These are phyloP conservation scores for Lignosus rhinocerotis DNA, from an alignment of 1,284 basidiomycete species.

Conservation along the genomic window DNA sequence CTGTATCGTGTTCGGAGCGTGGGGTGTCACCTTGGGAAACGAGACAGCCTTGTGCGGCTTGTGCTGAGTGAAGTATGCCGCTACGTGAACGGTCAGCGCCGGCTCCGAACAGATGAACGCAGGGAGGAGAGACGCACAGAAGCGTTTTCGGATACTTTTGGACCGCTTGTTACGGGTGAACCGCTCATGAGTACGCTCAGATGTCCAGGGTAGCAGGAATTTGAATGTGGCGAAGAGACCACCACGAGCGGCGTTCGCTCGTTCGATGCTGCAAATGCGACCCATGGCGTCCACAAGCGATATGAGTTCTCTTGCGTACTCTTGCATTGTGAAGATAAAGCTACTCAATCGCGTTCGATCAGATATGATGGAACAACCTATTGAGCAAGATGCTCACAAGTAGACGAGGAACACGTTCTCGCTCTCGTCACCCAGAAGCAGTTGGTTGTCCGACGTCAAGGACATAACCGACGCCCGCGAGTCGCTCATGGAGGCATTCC, in stretches of 20 bases:
- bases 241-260: conserved; percentile 41
- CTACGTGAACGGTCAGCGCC: conserved; percentile 35
- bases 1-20: conserved; percentile 83
- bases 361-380: background rate
- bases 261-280: conserved; percentile 67
- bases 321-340: conserved; percentile 92
- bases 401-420: conserved; percentile 86
- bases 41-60: conserved; percentile 61
- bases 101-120: background rate
- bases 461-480: conserved; percentile 36
- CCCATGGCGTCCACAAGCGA: conserved; percentile 82
- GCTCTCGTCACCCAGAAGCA: conserved; percentile 47
- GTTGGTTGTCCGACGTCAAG: conserved; percentile 36
- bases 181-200: conserved; percentile 1
- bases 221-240: conserved; percentile 43
- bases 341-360: conserved; percentile 40
- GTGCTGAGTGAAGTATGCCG: conserved; percentile 61
- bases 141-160: conserved; percentile 23
- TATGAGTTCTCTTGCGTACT: conserved; percentile 83
- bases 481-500: conserved; percentile 41
- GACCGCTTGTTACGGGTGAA: background rate
- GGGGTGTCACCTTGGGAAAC: conserved; percentile 82
- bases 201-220: background rate
- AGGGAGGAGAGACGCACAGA: conserved; percentile 25
- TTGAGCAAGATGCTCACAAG: conserved; percentile 59